Conservation (phyloP, 2,329 filamentous ascomycete genomes). For the Didymosphaeria variabile region DNA sequence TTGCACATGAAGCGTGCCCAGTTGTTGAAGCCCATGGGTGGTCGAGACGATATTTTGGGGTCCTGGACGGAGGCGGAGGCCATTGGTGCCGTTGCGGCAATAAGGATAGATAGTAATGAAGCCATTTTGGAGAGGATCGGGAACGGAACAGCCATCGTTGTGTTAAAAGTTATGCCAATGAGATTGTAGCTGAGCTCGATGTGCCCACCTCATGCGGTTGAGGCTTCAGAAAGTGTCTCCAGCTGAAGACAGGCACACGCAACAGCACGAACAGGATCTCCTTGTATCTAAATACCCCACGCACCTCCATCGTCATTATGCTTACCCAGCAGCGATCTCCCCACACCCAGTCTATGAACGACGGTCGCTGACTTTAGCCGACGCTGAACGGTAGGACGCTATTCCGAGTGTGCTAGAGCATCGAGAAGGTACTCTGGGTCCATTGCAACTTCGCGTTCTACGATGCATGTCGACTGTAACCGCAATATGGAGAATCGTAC, state of each 20-base stretch:
- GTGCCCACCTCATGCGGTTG: neutral
- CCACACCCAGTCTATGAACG: conserved; percentile 16
- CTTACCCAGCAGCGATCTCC: conserved; percentile 17
- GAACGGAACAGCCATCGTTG: no score
- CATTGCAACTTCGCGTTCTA: conserved; percentile 23
- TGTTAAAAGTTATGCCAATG: neutral
- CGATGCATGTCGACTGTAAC: conserved; percentile 29
- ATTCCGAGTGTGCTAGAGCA: neutral
- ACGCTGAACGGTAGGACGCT: conserved; percentile 14
- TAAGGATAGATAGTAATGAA: conserved; percentile 16
- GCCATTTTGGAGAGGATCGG: conserved; percentile 19
- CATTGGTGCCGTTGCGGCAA: conserved; percentile 18
- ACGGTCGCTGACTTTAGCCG: conserved; percentile 30
- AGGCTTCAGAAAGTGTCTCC: neutral
- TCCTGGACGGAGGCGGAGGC: conserved; percentile 22
- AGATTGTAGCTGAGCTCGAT: neutral
- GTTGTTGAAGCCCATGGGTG: conserved; percentile 64
- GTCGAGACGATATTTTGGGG: conserved; percentile 27
- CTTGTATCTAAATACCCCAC: conserved; percentile 23
- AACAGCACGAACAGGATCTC: conserved; percentile 9
- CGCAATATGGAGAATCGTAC: conserved; percentile 24
- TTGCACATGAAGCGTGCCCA: conserved; percentile 61
- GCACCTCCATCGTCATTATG: conserved; percentile 23
- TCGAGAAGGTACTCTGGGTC: conserved; percentile 16
- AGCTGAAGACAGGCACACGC: neutral